These are phyloP conservation scores for Arabidopsis suecica DNA, from an alignment of 345 rosid genomes.

Conservation along the genomic window DNA sequence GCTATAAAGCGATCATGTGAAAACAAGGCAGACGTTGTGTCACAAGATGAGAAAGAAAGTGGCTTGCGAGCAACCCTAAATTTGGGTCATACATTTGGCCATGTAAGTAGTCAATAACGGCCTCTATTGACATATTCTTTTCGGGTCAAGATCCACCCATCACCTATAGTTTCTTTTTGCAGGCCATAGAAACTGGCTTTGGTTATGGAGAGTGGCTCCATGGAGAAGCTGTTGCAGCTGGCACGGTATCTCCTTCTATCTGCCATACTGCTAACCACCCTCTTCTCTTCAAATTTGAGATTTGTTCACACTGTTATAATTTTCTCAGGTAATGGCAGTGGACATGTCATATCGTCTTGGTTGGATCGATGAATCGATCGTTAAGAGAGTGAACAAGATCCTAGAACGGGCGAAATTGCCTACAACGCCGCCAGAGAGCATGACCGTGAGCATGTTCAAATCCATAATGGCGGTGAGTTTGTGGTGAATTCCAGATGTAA, in stretches of 20 bases:
- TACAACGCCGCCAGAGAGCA: slow-evolving; percentile 69
- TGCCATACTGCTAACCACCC: background rate
- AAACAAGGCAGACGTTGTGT: slow-evolving; percentile 96
- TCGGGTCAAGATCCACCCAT: slow-evolving; percentile 2
- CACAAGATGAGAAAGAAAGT: slow-evolving; percentile 96
- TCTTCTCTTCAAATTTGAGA: background rate
- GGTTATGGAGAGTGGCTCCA: slow-evolving; percentile 98
- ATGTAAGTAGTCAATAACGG: slow-evolving; percentile 58
- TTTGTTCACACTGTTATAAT: slow-evolving; percentile 8
- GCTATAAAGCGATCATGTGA: slow-evolving; percentile 97
- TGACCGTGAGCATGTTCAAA: slow-evolving; percentile 93
- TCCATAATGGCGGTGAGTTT: slow-evolving; percentile 91
- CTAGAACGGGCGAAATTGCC: slow-evolving; percentile 77
- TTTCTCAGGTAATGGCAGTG: slow-evolving; percentile 88
- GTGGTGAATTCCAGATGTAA: background rate
- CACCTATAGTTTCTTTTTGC: slow-evolving; percentile 39
- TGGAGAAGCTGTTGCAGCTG: slow-evolving; percentile 99
- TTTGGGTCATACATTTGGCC: slow-evolving; percentile 98
- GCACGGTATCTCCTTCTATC: slow-evolving; percentile 59
- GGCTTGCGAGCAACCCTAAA: slow-evolving; percentile 94
- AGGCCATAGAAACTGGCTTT: slow-evolving; percentile 95
- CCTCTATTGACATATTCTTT: background rate
- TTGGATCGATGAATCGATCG: slow-evolving; percentile 90
- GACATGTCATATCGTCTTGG: slow-evolving; percentile 99
- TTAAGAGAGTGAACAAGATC: slow-evolving; percentile 69